Base-by-base conservation (phyloP, 805 yeast species). In the Kockiozyma suomiensis region DNA sequence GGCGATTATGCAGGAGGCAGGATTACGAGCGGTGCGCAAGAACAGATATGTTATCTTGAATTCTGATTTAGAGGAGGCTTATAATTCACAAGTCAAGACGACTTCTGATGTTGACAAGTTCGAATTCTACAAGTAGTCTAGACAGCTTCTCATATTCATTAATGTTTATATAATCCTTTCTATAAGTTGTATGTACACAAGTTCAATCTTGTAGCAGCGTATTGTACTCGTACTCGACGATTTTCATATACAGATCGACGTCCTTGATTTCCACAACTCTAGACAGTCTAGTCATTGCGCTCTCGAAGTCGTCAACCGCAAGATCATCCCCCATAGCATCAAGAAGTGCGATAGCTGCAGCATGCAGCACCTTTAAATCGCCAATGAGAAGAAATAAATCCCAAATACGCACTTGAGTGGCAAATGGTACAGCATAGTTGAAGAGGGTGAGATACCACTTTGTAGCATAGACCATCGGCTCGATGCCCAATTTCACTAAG, bases 1-100 rank as follows among this genome's bases (percentile, higher is more conserved):
- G 15, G 99, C 99, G 17, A 93, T 94, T 68, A 94, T 94, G 99
- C 99, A 94, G 82, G 99, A 96, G 78, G 99, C 99, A 30, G 99
- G 99, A 68, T 82, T 94, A 68, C 85, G 99, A 69, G 99, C 99
- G 1, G 98, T 94, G 49, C 88, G 99, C 79, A 94, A 93, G 79
- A 94, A 94, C 76, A 84, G 99, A 78, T 94, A 96, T 75, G 96
- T 94, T 76, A 96, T 94, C 67, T 80, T 96, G 71, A 98, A 94
- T 78, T 86, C 87, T 72, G 99, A 94, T 78, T 80, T 94, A 73
- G 99, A 94, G 75, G 99, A 94, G 78, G 99, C 99, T 5, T 94
- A 94, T 78, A 88, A 96, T 56, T 78, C 96, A 41, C 99, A 94
- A 81, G 99, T 96, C 66, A 94, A 94, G 81, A 83, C 96, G 2